phyloP scores from a whole-genome alignment of 495 filamentous ascomycete genomes.

The Trichoderma reesei region DNA sequence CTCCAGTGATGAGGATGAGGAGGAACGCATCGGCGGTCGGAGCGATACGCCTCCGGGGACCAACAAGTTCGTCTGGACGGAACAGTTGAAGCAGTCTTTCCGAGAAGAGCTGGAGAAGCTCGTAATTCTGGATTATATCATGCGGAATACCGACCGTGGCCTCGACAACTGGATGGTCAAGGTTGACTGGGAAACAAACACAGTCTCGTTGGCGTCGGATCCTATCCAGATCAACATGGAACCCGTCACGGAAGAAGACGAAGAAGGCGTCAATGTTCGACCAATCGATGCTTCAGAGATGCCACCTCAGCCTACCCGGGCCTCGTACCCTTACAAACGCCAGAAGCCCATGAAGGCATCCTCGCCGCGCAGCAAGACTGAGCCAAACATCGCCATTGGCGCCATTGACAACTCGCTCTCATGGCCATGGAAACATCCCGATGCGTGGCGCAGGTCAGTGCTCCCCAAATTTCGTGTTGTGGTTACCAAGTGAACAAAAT shows the following conservation, averaged over 20 bases:
- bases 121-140: constrained; percentile 97
- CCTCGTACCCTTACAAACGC: constrained; percentile 58
- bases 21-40: constrained; percentile 7
- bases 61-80: constrained; percentile 74
- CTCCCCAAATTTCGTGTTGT: neutral
- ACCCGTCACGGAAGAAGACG: constrained; percentile 38
- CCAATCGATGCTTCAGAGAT: constrained; percentile 35
- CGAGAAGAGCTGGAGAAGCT: constrained; percentile 93
- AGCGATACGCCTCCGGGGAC: constrained; percentile 29
- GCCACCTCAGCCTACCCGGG: constrained; percentile 33
- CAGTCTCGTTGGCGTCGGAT: constrained; percentile 77
- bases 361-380: constrained; percentile 33
- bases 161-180: constrained; percentile 99
- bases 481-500: too few species aligned
- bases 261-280: constrained; percentile 45
- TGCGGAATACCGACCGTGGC: constrained; percentile 96
- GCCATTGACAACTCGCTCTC: constrained; percentile 97
- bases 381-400: constrained; percentile 64
- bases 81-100: constrained; percentile 79
- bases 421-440: constrained; percentile 99
- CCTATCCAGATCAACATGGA: constrained; percentile 57
- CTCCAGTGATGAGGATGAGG: constrained; percentile 47
- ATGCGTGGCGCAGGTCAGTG: constrained; percentile 58
- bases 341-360: constrained; percentile 75
- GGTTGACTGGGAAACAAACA: constrained; percentile 72